Percentiles rank a stretch among this genome's conserved stretches.
phyloP scores from a whole-genome alignment of 768 basidiomycete species.

The Lenzites betulinus region DNA sequence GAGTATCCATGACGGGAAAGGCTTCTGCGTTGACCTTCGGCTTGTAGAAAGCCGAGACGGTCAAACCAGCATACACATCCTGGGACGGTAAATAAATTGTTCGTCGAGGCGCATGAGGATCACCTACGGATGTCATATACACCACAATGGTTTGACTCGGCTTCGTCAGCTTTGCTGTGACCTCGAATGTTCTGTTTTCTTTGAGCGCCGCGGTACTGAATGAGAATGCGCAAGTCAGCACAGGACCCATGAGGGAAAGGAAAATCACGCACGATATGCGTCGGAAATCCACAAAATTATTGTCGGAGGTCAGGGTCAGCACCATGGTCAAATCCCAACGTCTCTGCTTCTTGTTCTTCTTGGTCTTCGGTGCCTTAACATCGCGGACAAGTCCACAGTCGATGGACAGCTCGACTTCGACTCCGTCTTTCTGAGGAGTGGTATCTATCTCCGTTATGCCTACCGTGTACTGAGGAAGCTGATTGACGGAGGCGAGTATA shows the following conservation, averaged over 20 bases:
- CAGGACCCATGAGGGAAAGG: not conserved
- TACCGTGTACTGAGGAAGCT: constrained; percentile 68
- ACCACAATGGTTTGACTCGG: constrained; percentile 73
- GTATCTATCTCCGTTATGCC: constrained; percentile 50
- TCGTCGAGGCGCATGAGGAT: too few species aligned
- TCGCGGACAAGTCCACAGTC: constrained; percentile 54
- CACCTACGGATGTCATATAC: constrained; percentile 60
- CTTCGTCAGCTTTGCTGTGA: constrained; percentile 63
- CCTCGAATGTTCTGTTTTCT: constrained; percentile 57
- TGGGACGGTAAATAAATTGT: constrained; percentile 32
- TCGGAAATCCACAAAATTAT: constrained; percentile 76
- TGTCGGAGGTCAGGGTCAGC: constrained; percentile 76
- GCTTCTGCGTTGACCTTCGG: constrained; percentile 53
- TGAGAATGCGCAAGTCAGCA: not conserved
- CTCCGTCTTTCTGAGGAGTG: constrained; percentile 45
- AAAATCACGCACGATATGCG: constrained; percentile 62
- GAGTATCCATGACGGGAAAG: constrained; percentile 72
- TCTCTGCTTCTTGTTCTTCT: constrained; percentile 49
- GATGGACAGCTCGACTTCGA: constrained; percentile 58
- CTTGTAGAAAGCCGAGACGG: constrained; percentile 53
- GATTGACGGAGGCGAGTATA: constrained; percentile 57
- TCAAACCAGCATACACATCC: constrained; percentile 77
- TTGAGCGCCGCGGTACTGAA: constrained; percentile 68
- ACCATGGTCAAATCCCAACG: constrained; percentile 64
- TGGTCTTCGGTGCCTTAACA: constrained; percentile 26